phyloP scores from a whole-genome alignment of 78 protist genomes.

The Dictyostelium capitatum region DNA sequence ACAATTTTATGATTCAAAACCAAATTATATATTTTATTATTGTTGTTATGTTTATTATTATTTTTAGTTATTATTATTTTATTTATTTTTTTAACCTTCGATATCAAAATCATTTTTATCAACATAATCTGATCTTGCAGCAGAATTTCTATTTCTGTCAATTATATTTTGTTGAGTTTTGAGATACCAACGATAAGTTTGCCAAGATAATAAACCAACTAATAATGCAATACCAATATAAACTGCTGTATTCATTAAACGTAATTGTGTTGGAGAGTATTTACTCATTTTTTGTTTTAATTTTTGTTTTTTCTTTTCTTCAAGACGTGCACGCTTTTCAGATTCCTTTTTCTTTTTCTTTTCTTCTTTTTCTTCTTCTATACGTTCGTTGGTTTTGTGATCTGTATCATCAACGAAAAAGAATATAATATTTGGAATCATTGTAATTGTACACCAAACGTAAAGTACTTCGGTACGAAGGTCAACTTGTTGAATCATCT shows the following conservation, averaged over 20 bases:
- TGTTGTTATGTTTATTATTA: too few species aligned
- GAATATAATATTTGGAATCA: slow-evolving; percentile 68
- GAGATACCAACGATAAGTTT: slow-evolving; percentile 82
- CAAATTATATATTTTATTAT: not conserved
- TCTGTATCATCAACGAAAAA: slow-evolving; percentile 74
- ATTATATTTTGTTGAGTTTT: slow-evolving; percentile 65
- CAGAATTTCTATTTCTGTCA: slow-evolving; percentile 33
- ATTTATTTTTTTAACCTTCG: slow-evolving; percentile 21
- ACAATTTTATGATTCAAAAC: not conserved
- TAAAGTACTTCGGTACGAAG: slow-evolving; percentile 52
- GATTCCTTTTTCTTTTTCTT: slow-evolving; percentile 51
- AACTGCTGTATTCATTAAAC: slow-evolving; percentile 27
- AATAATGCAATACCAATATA: slow-evolving; percentile 27
- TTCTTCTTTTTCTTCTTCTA: slow-evolving; percentile 52
- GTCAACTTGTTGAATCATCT: slow-evolving; percentile 79
- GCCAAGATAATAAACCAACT: slow-evolving; percentile 46
- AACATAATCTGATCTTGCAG: slow-evolving; percentile 1
- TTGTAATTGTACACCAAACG: slow-evolving; percentile 75
- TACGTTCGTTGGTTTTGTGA: slow-evolving; percentile 38
- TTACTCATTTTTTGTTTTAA: slow-evolving; percentile 46
- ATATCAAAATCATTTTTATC: slow-evolving; percentile 4
- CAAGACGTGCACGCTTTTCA: slow-evolving; percentile 25
- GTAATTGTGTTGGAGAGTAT: slow-evolving; percentile 51
- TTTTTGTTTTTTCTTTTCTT: slow-evolving; percentile 42
- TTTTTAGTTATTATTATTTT: not conserved